Percentiles rank a stretch among this genome's conserved stretches.
These are phyloP conservation scores for Keithomyces neogunnii DNA, from an alignment of 2,329 filamentous ascomycete genomes.

Conservation along the genomic window DNA sequence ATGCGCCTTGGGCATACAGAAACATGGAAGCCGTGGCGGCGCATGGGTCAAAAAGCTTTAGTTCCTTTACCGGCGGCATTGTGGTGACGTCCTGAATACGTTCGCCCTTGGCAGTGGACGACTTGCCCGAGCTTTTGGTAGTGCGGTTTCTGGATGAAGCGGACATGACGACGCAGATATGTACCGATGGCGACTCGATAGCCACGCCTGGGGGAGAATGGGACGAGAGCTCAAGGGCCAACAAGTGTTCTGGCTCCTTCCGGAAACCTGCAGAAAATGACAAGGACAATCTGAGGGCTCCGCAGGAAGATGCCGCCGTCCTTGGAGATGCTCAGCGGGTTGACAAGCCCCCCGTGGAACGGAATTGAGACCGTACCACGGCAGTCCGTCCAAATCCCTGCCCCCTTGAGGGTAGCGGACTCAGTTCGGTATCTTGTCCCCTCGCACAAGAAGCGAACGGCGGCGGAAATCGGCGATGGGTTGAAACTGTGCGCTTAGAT, in stretches of 20 bases:
- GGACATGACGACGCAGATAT: slow-evolving; percentile 39
- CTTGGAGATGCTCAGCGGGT: slow-evolving; percentile 11
- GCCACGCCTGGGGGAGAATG: slow-evolving; percentile 11
- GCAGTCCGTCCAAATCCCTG: slow-evolving; percentile 18
- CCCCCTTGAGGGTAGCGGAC: slow-evolving; percentile 2
- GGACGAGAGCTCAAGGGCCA: slow-evolving; percentile 17
- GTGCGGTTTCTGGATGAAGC: slow-evolving; percentile 51
- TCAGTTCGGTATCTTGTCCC: slow-evolving; percentile 5
- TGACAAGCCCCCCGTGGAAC: slow-evolving; percentile 24
- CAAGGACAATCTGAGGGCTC: slow-evolving; percentile 8
- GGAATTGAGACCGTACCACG: slow-evolving; percentile 32
- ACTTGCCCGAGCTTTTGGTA: slow-evolving; percentile 47
- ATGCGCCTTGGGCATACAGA: slow-evolving; percentile 75
- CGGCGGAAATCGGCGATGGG: neutral
- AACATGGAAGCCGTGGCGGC: slow-evolving; percentile 87
- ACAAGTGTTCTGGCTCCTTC: neutral
- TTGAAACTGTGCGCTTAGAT: neutral
- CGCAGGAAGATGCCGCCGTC: slow-evolving; percentile 11
- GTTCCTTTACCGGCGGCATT: slow-evolving; percentile 40
- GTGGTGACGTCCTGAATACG: slow-evolving; percentile 41
- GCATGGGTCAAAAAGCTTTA: slow-evolving; percentile 69
- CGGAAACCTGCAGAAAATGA: slow-evolving; percentile 14
- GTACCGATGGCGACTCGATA: slow-evolving; percentile 1
- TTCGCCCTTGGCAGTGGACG: slow-evolving; percentile 34
- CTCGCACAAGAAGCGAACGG: slow-evolving; percentile 3